Base-by-base conservation (phyloP, 352 stramenopile species). In the Globisporangium rhizosaccharum region DNA sequence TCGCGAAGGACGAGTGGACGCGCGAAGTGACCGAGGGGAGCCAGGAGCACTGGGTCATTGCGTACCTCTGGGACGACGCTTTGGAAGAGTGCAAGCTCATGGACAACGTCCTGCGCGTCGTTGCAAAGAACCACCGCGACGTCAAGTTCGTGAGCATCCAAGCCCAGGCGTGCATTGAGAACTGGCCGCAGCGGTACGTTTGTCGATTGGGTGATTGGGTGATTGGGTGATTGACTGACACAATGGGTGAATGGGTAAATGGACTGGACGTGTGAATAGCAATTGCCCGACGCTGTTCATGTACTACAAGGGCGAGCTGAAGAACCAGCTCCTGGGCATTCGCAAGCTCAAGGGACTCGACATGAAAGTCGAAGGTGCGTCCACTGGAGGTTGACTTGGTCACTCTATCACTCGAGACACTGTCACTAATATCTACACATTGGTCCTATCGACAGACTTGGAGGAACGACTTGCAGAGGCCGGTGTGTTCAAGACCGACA, bases 81-180 rank as follows among this genome's bases (percentile, higher is more conserved):
- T 73, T 96, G 7, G 74, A 95, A 55, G 92, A 97, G 60, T 97
- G 89, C 76, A 90, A 92, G 39, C 72, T 97, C 47, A 94, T 97
- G 84, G 88, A 97, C 59, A 76, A 94, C 59, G 72, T 92, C 28
- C 76, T 97, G 17, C 78, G 84, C 9, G 75, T 72, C 18, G 76
- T 98, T 20, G 89, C 88, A 23, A 81, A 79, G 62, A 88, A 85
- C 56, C 88, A 97, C 66, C 81, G 80, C 56, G 87, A 96, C 58
- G 76, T 98, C 59, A 98, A 98, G 71, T 97, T 98, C 57, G 86
- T 98, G 57, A 94, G 88, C 65, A 98, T 98, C 62, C 85, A 94
- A 57, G 88, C 85, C 33, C 86, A 92, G 57, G 79, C 87, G 9
- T 93, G 85, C 30, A 90, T 98, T 50, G 89, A 97, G 69, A 97